Evolutionary conservation across 176 grass and related monocot species (phyloP), one percentile per base, ranked within the genome.

Genomic region (Ensete ventricosum): DNA sequence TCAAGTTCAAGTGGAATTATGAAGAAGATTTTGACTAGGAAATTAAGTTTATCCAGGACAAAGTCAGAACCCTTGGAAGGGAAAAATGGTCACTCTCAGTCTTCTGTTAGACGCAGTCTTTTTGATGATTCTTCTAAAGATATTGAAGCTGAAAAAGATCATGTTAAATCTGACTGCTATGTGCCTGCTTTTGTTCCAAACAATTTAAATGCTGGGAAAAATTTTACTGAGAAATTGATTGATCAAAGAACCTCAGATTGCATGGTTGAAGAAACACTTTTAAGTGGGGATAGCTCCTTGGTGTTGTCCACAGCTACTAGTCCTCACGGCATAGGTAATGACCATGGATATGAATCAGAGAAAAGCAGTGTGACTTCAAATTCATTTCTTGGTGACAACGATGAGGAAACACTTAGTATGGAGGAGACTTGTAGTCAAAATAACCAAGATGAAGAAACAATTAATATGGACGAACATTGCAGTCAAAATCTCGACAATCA

Each of bases 351-450:
- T 20, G 78, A 91, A 71, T 91, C 91, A 1, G 91, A 84, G 52
- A 94, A 81, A 68, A 89, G 95, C 22, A 99, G 84, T 69, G 75
- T 91, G 7, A 99, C 88, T 63, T 91, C 96, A 50, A 91, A 86
- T 80, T 94, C 90, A 3, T 89, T 82, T 17, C 26, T 78, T 55
- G 91, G 89, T 53, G 69, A 70, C 43, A 83, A 78, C 75, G 76
- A 86, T 49, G 82, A 82, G 10, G 91, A 93, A 81, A 86, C 82
- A 53, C 74, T 51, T 67, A 52, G 50, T 53, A 55, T 62, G 72
- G 84, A 73, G 0, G 88, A 84, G n/a, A 58, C 78, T 53, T 86
- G 67, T 50, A 3, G 19, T 50, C 67, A 9, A 24, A 82, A 84
- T 69, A 83, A 89, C 51, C 58, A 81, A 77, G 73, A 86, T 43